A percentile compares a stretch with the other conserved stretches of the same genome.
Evolutionary conservation across 257 asterid genomes (phyloP).

Genomic region (Solanum virginianum): DNA sequence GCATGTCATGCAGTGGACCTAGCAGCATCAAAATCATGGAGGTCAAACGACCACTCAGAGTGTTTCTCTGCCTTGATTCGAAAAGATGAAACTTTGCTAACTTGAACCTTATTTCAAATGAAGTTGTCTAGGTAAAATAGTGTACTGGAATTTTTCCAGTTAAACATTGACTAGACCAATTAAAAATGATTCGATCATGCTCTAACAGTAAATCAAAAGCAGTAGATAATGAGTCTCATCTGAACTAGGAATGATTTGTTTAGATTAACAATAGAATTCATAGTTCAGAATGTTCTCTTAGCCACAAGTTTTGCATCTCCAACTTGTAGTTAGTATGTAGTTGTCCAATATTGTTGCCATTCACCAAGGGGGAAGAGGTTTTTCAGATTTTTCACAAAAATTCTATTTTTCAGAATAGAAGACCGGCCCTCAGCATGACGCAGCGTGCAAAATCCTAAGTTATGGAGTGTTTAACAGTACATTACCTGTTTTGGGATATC

Average conservation of each 20-base stretch:
- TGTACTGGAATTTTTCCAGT: neutral
- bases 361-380: neutral
- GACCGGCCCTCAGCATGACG: neutral
- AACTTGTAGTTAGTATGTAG: neutral
- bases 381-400: neutral
- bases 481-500: neutral
- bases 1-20: neutral
- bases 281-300: neutral
- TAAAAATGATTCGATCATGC: neutral
- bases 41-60: neutral
- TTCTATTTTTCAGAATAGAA: neutral
- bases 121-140: neutral
- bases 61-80: neutral
- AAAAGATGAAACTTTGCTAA: neutral
- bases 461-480: neutral
- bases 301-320: neutral
- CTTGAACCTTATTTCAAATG: neutral
- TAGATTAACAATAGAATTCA: neutral
- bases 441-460: neutral
- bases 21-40: neutral
- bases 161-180: neutral
- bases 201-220: neutral
- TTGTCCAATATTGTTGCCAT: neutral
- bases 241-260: neutral
- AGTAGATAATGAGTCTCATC: neutral